Evolutionary conservation across 495 filamentous ascomycete genomes (phyloP), one percentile per base, ranked within the genome.

Genomic region (Penicillium argentinense): DNA sequence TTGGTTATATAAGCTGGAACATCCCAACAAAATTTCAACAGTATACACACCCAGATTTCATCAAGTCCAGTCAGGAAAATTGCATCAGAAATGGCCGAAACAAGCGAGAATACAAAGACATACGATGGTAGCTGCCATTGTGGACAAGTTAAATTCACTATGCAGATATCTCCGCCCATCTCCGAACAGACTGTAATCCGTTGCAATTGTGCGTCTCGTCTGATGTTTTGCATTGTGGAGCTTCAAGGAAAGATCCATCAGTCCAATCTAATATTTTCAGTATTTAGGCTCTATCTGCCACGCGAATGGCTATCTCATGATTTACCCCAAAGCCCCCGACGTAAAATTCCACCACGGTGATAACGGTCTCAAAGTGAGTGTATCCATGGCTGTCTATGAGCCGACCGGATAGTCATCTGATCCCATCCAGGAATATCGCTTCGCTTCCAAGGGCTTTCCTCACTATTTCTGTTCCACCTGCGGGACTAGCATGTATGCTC

Each of bases 401-500:
- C n/a, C n/a, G n/a, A n/a, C n/a, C n/a, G n/a, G n/a, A n/a, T n/a
- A n/a, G n/a, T n/a, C n/a, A 33, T 17, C 4, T 6, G 13, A 13
- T 16, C n/a, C 13, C 29, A 4, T 62, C 27, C 46, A 67, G 58
- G 53, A 42, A 19, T 76, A 76, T 45, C 45, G 50, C 8, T 75
- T 72, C 45, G 60, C 40, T 12, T 56, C 60, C 16, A 63, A 72
- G 39, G 47, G 42, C 12, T 59, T 64, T 14, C 59, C 61, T 14
- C 69, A 75, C 33, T 63, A 62, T 28, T 77, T 77, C 49, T 75
- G 72, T 51, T 46, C 41, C 6, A 58, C 44, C 1, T 75, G 73
- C 44, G 72, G 73, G 0, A 67, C 63, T 3, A 68, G 63, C 41
- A 27, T 75, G 9, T 59, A 62, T 26, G 59, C 62, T 2, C 54